phyloP scores from a whole-genome alignment of 441 rosid genomes.

The Syzygium malaccense region DNA sequence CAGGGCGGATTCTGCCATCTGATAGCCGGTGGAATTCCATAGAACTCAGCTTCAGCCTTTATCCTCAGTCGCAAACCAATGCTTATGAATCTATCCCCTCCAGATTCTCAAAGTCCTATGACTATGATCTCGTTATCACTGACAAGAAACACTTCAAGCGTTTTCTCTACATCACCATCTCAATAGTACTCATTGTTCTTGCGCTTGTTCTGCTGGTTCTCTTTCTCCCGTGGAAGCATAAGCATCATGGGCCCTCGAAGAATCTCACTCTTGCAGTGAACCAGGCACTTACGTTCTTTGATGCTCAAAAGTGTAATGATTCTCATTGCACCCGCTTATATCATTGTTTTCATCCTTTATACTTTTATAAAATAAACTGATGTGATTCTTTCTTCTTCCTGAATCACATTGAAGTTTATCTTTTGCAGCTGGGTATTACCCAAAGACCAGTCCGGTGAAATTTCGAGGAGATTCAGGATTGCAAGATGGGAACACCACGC shows the following conservation, averaged over 20 bases:
- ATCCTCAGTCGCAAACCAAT: slow-evolving; percentile 15
- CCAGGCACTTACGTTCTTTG: slow-evolving; percentile 50
- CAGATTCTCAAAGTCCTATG: slow-evolving; percentile 36
- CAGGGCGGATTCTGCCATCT: slow-evolving; percentile 40
- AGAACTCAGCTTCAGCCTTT: slow-evolving; percentile 20
- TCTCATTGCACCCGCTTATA: not conserved
- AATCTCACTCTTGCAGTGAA: slow-evolving; percentile 48
- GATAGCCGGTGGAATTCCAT: slow-evolving; percentile 40
- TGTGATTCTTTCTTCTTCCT: not conserved
- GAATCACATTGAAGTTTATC: not conserved
- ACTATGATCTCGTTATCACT: slow-evolving; percentile 35
- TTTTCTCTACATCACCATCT: slow-evolving; percentile 23
- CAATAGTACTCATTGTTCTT: slow-evolving; percentile 10
- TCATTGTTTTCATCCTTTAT: not conserved
- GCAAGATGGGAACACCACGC: slow-evolving; percentile 33
- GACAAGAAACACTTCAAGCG: slow-evolving; percentile 33
- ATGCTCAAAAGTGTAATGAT: slow-evolving; percentile 50
- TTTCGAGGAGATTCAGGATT: slow-evolving; percentile 49
- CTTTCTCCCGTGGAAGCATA: slow-evolving; percentile 30
- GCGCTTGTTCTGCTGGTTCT: slow-evolving; percentile 17
- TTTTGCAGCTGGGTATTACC: slow-evolving; percentile 44
- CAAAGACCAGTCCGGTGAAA: slow-evolving; percentile 32
- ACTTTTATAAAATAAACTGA: not conserved
- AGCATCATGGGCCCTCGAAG: slow-evolving; percentile 23
- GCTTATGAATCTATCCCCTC: slow-evolving; percentile 37